Base-by-base conservation (phyloP, 2,329 filamentous ascomycete species). In the Stachybotrys chlorohalonatus region DNA sequence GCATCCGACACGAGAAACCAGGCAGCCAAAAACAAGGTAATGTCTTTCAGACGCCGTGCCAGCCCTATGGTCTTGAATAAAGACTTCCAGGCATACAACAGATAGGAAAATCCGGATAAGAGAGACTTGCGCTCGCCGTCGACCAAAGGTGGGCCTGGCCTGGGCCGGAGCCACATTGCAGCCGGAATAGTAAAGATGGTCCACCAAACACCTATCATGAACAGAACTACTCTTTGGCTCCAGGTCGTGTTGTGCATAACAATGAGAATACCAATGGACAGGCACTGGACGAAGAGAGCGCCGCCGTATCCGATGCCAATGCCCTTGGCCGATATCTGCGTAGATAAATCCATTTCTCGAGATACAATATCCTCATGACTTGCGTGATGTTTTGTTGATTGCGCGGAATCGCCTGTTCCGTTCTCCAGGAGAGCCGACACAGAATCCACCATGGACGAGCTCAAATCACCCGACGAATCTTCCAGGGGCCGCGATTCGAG, bases 1-100 rank as follows among this genome's bases (percentile, higher is more conserved):
- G 89, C 91, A 64, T 99, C 94, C 7, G 89, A 95, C 1, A 99
- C 80, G 32, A 99, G 79, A 67, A 99, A 96, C 94, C 94, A 99
- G 6, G 90, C 91, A 3, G 81, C 83, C 5, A 99, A 80, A 67
- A 94, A 94, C 7, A 93, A 75, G 31, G 89, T 74, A 31, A 93
- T 85, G 62, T 94, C 89, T 52, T 84, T 74, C 7, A 93, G 77
- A 11, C 81, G 80, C 13, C 86, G 78, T 3, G 93, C 92, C 49
- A 91, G 81, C 61, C 84, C 80, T 11, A 92, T 74, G 0, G 94
- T 97, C 56, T 85, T 85, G 59, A 86, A 92, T 1, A 99, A 79
- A 3, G 90, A 90, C 55, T 82, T 85, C 94, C 94, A 99, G 0
- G 92, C 88, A 68, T 89, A 93, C 0, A 76, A 73, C 45, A 96